Evolutionary conservation across 805 yeast species (phyloP), one percentile per base, ranked within the genome.

Genomic region (Candida michaelii): DNA sequence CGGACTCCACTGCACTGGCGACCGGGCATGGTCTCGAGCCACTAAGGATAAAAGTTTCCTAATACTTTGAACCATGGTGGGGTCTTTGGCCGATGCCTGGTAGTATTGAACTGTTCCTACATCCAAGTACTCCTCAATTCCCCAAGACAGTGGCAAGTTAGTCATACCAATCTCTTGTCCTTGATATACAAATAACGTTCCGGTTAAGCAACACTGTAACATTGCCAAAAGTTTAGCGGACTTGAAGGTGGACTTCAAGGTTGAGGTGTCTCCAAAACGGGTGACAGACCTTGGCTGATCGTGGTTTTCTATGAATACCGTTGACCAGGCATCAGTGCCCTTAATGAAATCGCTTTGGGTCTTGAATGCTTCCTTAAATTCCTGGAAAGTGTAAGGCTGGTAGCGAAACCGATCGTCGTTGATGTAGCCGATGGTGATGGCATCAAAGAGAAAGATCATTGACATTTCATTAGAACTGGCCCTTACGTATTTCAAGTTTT

Each of bases 1-100:
- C n/a, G n/a, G n/a, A n/a, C n/a, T n/a, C 83, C 83, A 77, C 50
- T 76, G 82, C 47, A 77, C 73, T n/a, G 83, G 83, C 14, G 80
- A 66, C 57, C 83, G 68, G 7, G 78, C 72, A 51, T 77, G 68
- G 51, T 77, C 83, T 53, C 82, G 64, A 12, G 79, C 73, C n/a
- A 68, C 35, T 42, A 71, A 48, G 41, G 65, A 58, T 43, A 73
- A 54, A 23, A 48, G 55, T 36, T 65, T 63, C 59, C 64, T 45
- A 39, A 67, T 55, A 27, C 58, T 51, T 19, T 56, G 43, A 12
- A 61, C 60, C 43, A 60, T 39, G 50, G 51, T 50, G 44, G 25
- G 27, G 18, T 54, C 30, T 8, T 39, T 25, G 19, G 37, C n/a
- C 30, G 35, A 36, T 25, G 58, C 59, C 27, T 60, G 56, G 59